phyloP scores from a whole-genome alignment of 495 filamentous ascomycete genomes.

The Xylaria castorea region DNA sequence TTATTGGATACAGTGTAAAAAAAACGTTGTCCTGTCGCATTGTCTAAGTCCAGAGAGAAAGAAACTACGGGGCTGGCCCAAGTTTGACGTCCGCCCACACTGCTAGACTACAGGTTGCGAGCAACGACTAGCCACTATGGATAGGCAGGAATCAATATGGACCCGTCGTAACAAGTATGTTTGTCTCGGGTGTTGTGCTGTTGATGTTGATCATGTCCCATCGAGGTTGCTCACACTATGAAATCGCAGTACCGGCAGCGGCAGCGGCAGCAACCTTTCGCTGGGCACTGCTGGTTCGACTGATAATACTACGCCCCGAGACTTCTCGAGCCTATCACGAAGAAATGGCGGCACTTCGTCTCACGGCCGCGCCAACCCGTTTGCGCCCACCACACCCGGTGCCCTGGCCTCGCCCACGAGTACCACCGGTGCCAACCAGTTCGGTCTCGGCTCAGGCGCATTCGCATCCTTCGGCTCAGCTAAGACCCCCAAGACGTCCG shows the following conservation, averaged over 20 bases:
- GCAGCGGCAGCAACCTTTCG: conserved; percentile 86
- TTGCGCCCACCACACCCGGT: conserved; percentile 79
- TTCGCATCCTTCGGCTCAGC: conserved; percentile 94
- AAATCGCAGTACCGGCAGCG: conserved; percentile 23
- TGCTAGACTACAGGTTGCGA: conserved; percentile 22
- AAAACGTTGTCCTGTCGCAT: conserved; percentile 21
- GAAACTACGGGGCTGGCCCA: conserved; percentile 27
- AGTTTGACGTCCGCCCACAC: conserved; percentile 20
- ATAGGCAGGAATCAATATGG: conserved; percentile 69
- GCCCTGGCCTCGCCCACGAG: conserved; percentile 83
- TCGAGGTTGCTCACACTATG: conserved; percentile 12
- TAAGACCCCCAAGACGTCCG: conserved; percentile 88
- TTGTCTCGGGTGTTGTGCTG: conserved; percentile 3
- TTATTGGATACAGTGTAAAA: neutral
- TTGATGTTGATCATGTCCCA: conserved; percentile 5
- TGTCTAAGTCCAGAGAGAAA: conserved; percentile 12
- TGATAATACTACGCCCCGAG: conserved; percentile 72
- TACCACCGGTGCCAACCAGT: conserved; percentile 85
- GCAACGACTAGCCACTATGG: conserved; percentile 35
- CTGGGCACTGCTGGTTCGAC: conserved; percentile 72
- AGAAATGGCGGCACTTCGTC: conserved; percentile 71
- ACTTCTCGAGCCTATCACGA: conserved; percentile 43
- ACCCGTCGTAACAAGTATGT: conserved; percentile 90
- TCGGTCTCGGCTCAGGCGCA: conserved; percentile 91
- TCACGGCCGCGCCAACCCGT: conserved; percentile 83